Conservation (phyloP, 2,329 filamentous ascomycete genomes). For the Trichoderma gracile region DNA sequence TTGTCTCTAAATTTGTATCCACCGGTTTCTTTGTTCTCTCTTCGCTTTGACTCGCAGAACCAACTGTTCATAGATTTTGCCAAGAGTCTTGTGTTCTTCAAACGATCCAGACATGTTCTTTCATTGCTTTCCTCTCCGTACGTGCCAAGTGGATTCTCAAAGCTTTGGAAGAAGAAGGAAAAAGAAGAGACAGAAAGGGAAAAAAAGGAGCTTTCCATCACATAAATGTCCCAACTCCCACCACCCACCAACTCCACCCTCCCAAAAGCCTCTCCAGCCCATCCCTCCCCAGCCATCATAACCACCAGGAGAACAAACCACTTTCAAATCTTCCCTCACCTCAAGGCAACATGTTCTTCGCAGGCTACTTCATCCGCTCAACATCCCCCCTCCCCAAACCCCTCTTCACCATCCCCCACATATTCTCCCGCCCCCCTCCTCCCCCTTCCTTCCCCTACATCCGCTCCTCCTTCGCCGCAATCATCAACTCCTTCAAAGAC, state of each 20-base stretch:
- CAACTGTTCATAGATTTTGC: neutral
- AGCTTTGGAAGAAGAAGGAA: neutral
- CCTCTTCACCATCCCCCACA: neutral
- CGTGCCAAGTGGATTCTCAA: neutral
- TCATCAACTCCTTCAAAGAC: neutral
- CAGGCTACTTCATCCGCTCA: neutral
- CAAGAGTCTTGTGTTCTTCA: neutral
- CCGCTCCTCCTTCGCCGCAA: neutral
- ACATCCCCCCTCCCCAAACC: neutral
- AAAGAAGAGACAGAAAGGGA: too few relatives aligned
- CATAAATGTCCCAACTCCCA: neutral
- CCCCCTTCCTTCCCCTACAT: neutral
- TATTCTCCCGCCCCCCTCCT: neutral
- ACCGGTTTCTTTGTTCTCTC: too few relatives aligned
- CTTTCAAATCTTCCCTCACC: neutral
- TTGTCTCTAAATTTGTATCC: too few relatives aligned
- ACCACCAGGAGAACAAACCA: neutral
- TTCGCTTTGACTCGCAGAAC: neutral
- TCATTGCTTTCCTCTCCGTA: neutral
- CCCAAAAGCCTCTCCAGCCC: too few relatives aligned
- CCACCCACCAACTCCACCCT: neutral
- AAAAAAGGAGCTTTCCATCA: neutral
- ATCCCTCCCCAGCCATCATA: neutral
- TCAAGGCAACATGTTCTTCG: neutral
- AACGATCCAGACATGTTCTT: neutral